These are phyloP conservation scores for Populus euphratica DNA, from an alignment of 345 rosid genomes.

Conservation along the genomic window DNA sequence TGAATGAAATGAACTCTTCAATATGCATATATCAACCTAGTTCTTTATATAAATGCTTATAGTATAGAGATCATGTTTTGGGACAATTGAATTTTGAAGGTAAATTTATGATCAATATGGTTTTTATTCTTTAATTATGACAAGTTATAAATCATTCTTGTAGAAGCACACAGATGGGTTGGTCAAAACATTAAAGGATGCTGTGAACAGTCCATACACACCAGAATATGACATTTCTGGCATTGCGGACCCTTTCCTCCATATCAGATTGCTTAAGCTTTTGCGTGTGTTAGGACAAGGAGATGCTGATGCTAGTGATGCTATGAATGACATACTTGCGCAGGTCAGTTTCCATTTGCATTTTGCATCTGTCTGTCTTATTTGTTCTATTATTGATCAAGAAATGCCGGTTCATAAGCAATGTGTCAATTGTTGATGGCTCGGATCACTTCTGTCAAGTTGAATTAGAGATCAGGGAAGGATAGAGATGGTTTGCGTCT, in stretches of 20 bases:
- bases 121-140: slow-evolving; percentile 2
- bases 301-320: slow-evolving; percentile 90
- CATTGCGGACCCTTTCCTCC: slow-evolving; percentile 96
- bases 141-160: slow-evolving; percentile 17
- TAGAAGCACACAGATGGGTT: slow-evolving; percentile 90
- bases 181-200: slow-evolving; percentile 81
- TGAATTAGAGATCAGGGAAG: not conserved
- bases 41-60: not conserved
- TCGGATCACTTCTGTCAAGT: not conserved
- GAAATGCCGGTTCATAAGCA: not conserved
- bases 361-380: slow-evolving; percentile 8
- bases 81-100: not conserved
- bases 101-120: not conserved
- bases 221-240: slow-evolving; percentile 99
- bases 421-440: not conserved
- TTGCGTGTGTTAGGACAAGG: slow-evolving; percentile 88
- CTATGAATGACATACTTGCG: slow-evolving; percentile 98
- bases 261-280: slow-evolving; percentile 88
- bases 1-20: slow-evolving; percentile 13
- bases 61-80: not conserved
- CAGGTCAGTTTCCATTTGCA: slow-evolving; percentile 56
- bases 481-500: not conserved
- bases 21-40: not conserved
- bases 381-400: not conserved
- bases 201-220: slow-evolving; percentile 84